Percentiles rank a stretch among this genome's conserved stretches.
phyloP scores from a whole-genome alignment of 2,329 filamentous ascomycete species.

The Scedosporium aurantiacum region DNA sequence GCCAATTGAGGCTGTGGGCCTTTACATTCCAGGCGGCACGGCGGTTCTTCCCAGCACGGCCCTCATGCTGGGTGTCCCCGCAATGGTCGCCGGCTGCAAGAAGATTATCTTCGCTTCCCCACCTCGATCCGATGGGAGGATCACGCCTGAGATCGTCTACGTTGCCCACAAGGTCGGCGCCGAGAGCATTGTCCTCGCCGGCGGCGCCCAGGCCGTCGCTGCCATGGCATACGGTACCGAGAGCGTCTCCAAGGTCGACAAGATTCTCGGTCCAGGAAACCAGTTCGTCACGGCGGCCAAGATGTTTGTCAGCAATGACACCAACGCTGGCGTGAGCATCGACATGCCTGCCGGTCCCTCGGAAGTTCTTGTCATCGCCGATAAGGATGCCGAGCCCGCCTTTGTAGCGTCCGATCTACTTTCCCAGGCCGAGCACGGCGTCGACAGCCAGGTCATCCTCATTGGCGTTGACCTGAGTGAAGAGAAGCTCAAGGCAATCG shows the following conservation, averaged over 20 bases:
- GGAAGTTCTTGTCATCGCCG: conserved; percentile 92
- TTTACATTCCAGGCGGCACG: conserved; percentile 92
- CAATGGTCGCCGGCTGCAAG: conserved; percentile 93
- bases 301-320: conserved; percentile 97
- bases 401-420: conserved; percentile 94
- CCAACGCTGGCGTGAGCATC: conserved; percentile 86
- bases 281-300: conserved; percentile 98
- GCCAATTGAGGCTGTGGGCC: conserved; percentile 88
- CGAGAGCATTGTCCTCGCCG: conserved; percentile 89
- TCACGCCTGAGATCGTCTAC: conserved; percentile 96
- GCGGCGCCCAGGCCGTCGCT: conserved; percentile 88
- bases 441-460: conserved; percentile 89
- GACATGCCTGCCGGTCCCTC: conserved; percentile 98
- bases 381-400: conserved; percentile 75
- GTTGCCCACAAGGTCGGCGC: conserved; percentile 94
- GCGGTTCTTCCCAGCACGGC: conserved; percentile 95
- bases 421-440: conserved; percentile 91
- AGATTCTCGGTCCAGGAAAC: conserved; percentile 94
- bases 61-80: conserved; percentile 94
- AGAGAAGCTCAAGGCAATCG: conserved; percentile 65
- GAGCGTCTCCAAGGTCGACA: conserved; percentile 91
- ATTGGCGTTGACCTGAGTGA: conserved; percentile 75
- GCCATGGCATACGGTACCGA: conserved; percentile 97
- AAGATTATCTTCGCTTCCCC: conserved; percentile 91
- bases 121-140: conserved; percentile 74